Evolutionary conservation across 2,329 filamentous ascomycete species (phyloP).

Genomic region (Venturia effusa): DNA sequence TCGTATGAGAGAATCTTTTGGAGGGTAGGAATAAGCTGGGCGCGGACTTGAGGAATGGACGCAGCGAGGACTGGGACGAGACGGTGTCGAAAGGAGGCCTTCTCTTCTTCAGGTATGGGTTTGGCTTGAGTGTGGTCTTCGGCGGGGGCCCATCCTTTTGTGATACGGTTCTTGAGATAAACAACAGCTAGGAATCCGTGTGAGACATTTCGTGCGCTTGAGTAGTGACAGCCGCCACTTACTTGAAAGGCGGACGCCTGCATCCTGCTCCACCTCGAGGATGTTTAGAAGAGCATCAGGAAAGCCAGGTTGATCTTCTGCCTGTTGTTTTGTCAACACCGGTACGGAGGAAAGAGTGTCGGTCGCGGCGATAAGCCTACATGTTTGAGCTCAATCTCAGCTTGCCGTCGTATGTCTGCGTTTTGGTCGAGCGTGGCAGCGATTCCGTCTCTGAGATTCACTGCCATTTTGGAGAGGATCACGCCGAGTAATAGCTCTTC

Average conservation of each 20-base stretch:
- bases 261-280: slow-evolving; percentile 76
- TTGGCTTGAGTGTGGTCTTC: slow-evolving; percentile 65
- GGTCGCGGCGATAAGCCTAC: slow-evolving; percentile 35
- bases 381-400: slow-evolving; percentile 72
- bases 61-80: slow-evolving; percentile 80
- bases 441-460: slow-evolving; percentile 52
- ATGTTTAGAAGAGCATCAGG: slow-evolving; percentile 85
- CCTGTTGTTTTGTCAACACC: slow-evolving; percentile 39
- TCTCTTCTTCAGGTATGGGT: slow-evolving; percentile 79
- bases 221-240: slow-evolving; percentile 30
- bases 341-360: neutral
- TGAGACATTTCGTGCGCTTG: neutral
- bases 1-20: slow-evolving; percentile 95
- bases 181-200: slow-evolving; percentile 60
- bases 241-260: slow-evolving; percentile 80
- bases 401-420: slow-evolving; percentile 62
- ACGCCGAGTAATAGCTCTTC: neutral
- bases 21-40: slow-evolving; percentile 86
- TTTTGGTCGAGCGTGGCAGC: slow-evolving; percentile 65
- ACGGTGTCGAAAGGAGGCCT: slow-evolving; percentile 73
- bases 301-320: slow-evolving; percentile 83
- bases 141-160: slow-evolving; percentile 73
- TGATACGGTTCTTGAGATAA: slow-evolving; percentile 96
- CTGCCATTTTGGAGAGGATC: neutral
- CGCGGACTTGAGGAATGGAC: slow-evolving; percentile 69